Evolutionary conservation across 1,284 basidiomycete genomes (phyloP).

Genomic region (Neonothopanus nambi): DNA sequence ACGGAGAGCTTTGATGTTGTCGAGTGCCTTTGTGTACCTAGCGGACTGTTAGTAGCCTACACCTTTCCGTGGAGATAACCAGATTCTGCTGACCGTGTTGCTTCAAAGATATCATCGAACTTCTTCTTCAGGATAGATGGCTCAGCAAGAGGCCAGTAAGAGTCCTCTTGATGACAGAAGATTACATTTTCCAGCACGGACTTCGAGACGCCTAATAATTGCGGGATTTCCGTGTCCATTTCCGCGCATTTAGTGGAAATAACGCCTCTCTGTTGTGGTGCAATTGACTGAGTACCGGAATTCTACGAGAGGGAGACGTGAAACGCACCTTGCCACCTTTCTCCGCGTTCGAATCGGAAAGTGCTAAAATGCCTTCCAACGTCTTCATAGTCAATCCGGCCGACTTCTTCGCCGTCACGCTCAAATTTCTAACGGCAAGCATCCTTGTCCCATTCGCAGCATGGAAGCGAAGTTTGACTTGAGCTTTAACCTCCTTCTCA

Average conservation of each 20-base stretch:
- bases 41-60: conserved; percentile 8
- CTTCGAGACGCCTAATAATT: conserved; percentile 93
- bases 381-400: conserved; percentile 95
- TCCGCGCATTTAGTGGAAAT: conserved; percentile 97
- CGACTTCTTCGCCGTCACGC: conserved; percentile 92
- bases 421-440: conserved; percentile 92
- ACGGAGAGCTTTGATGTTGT: conserved; percentile 85
- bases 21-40: conserved; percentile 96
- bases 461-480: conserved; percentile 92
- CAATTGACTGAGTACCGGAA: not conserved
- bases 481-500: conserved; percentile 97
- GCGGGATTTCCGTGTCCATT: conserved; percentile 93
- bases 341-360: conserved; percentile 68
- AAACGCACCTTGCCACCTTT: conserved; percentile 73
- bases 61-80: not conserved
- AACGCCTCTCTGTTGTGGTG: conserved; percentile 64
- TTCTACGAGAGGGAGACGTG: not conserved
- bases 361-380: conserved; percentile 86
- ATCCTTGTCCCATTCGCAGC: conserved; percentile 88
- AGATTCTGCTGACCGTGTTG: conserved; percentile 69
- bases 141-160: conserved; percentile 96
- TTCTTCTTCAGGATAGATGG: conserved; percentile 94
- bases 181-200: conserved; percentile 98
- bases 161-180: conserved; percentile 99
- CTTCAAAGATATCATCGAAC: conserved; percentile 99